These are phyloP conservation scores for Alopecurus myosuroides DNA, from an alignment of 176 grass and related monocot genomes.

Conservation along the genomic window DNA sequence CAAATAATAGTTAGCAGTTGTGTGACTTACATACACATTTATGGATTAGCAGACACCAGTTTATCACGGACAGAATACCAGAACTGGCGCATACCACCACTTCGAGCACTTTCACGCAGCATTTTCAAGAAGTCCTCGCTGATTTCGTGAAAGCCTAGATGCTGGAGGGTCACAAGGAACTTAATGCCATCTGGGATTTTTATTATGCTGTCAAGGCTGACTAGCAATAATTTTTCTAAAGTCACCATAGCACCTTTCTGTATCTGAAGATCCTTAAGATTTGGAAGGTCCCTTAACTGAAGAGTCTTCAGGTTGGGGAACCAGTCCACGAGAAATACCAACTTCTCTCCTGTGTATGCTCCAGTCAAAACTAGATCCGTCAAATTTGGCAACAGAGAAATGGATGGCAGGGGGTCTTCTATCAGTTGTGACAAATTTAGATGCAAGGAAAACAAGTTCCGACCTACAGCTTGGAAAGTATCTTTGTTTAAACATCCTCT, in stretches of 20 bases:
- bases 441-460: neutral
- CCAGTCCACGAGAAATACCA: neutral
- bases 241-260: neutral
- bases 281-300: neutral
- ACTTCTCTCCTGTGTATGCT: conserved; percentile 20
- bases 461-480: neutral
- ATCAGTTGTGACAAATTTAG: neutral
- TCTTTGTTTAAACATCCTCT: neutral
- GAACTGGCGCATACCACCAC: neutral
- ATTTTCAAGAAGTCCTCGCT: neutral
- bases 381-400: conserved; percentile 8
- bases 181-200: conserved; percentile 1
- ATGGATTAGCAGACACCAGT: neutral
- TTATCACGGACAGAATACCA: neutral
- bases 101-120: neutral
- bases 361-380: neutral
- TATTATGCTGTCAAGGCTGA: neutral
- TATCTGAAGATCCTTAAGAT: conserved; percentile 7
- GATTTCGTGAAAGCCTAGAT: neutral
- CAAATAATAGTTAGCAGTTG: neutral
- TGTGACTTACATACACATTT: neutral
- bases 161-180: neutral
- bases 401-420: neutral
- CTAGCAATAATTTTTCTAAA: neutral
- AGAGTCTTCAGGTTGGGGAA: conserved; percentile 16